phyloP scores from a whole-genome alignment of 805 yeast species.

The Spathaspora sp. region DNA sequence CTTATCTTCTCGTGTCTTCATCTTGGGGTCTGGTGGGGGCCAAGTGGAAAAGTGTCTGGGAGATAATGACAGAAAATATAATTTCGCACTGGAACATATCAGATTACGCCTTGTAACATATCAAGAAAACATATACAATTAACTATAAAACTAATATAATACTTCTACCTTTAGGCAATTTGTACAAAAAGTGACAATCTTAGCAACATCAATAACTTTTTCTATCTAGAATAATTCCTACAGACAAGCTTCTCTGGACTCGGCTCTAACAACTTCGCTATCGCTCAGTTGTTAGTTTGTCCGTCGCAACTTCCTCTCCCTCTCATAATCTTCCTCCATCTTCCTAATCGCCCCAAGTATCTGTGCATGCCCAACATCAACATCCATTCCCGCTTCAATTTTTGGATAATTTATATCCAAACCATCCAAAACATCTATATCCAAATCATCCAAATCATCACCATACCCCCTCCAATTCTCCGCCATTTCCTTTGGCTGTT shows the following conservation, averaged over 20 bases:
- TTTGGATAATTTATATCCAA: slow-evolving; percentile 3
- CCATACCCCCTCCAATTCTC: slow-evolving; percentile 30
- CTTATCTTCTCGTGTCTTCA: slow-evolving; percentile 77
- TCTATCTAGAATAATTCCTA: no score
- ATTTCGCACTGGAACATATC: not conserved
- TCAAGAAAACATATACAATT: no score
- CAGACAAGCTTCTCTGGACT: no score
- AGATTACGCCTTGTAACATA: not conserved
- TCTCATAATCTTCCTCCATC: slow-evolving; percentile 18
- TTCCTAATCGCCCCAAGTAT: slow-evolving; percentile 31
- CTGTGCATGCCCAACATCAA: slow-evolving; percentile 35
- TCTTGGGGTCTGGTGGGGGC: slow-evolving; percentile 16
- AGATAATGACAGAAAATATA: not conserved
- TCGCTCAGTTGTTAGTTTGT: not conserved
- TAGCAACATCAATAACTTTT: no score
- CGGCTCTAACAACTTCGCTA: no score
- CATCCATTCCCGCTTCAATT: slow-evolving; percentile 37
- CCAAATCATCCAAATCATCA: slow-evolving; percentile 29
- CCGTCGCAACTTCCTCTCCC: not conserved
- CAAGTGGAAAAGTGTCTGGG: not conserved
- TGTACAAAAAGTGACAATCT: no score
- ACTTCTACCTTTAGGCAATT: no score
- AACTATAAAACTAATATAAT: no score
- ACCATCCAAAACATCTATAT: slow-evolving; percentile 8
- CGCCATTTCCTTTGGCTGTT: slow-evolving; percentile 6